Evolutionary conservation across 140 eudicot genomes (phyloP).

Genomic region (Oenanthe javanica): DNA sequence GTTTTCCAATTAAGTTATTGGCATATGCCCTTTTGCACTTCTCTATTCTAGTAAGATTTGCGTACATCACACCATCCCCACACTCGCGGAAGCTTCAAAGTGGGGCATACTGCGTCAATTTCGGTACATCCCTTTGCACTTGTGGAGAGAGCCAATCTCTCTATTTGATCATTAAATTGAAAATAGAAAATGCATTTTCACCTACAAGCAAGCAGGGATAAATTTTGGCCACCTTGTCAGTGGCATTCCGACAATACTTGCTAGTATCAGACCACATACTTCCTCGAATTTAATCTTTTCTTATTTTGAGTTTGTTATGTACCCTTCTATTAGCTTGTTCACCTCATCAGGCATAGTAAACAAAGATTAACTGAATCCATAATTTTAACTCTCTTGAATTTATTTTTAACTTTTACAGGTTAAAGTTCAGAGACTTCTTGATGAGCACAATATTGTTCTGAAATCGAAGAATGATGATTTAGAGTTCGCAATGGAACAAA

Average conservation of each 20-base stretch:
- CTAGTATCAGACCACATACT: background rate
- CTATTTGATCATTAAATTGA: background rate
- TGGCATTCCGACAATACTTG: background rate
- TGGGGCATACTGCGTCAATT: background rate
- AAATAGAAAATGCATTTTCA: background rate
- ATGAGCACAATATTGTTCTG: slow-evolving; percentile 62
- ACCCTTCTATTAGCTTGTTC: background rate
- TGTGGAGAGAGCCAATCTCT: background rate
- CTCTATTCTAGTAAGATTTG: background rate
- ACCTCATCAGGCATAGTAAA: background rate
- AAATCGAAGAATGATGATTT: slow-evolving; percentile 52
- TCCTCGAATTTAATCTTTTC: background rate
- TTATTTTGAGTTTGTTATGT: background rate
- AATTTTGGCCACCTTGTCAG: background rate
- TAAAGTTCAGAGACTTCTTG: slow-evolving; percentile 76
- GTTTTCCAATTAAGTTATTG: background rate
- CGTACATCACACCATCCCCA: background rate
- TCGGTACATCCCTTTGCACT: background rate
- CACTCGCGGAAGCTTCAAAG: too few relatives aligned
- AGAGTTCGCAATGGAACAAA: slow-evolving; percentile 71
- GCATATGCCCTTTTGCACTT: background rate
- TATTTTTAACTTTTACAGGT: slow-evolving; percentile 31
- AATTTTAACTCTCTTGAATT: background rate
- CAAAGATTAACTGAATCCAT: background rate
- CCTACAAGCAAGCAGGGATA: background rate